These are phyloP conservation scores for Hyparrhenia diplandra DNA, from an alignment of 176 grass and related monocot genomes.

Conservation along the genomic window DNA sequence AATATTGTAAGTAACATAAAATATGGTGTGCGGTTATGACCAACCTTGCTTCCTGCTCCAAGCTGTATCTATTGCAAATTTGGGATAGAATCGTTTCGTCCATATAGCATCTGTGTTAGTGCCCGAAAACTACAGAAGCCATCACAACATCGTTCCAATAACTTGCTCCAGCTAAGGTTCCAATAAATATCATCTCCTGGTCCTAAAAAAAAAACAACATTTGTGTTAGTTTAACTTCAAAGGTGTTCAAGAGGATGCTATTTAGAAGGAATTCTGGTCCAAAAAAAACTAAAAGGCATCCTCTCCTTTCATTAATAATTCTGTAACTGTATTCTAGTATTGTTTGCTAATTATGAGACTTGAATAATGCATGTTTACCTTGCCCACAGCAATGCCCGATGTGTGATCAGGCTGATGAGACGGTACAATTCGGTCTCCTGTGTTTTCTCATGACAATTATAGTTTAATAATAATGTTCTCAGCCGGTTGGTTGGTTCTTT, in stretches of 20 bases:
- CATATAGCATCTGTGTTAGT: slow-evolving; percentile 64
- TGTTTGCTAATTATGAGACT: too few species aligned
- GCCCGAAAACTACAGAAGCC: slow-evolving; percentile 3
- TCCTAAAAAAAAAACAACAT: background rate
- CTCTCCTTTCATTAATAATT: background rate
- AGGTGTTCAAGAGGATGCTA: background rate
- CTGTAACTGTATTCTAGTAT: background rate
- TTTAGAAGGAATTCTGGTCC: background rate
- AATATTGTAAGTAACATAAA: background rate
- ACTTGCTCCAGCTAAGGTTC: slow-evolving; percentile 34
- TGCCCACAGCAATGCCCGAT: too few species aligned
- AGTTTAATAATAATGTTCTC: too few species aligned
- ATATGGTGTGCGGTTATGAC: background rate
- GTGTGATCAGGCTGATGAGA: too few species aligned
- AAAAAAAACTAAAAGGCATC: background rate
- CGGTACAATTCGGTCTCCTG: too few species aligned
- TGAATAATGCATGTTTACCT: too few species aligned
- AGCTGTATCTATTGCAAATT: slow-evolving; percentile 21
- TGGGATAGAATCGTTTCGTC: slow-evolving; percentile 24
- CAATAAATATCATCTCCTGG: slow-evolving; percentile 11
- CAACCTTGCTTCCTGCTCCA: slow-evolving; percentile 28
- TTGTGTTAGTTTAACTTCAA: background rate
- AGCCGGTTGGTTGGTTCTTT: too few species aligned
- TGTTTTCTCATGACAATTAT: too few species aligned
- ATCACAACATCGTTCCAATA: slow-evolving; percentile 3